Evolutionary conservation across 2,329 filamentous ascomycete genomes (phyloP).

Genomic region (Keithomyces neogunnii): DNA sequence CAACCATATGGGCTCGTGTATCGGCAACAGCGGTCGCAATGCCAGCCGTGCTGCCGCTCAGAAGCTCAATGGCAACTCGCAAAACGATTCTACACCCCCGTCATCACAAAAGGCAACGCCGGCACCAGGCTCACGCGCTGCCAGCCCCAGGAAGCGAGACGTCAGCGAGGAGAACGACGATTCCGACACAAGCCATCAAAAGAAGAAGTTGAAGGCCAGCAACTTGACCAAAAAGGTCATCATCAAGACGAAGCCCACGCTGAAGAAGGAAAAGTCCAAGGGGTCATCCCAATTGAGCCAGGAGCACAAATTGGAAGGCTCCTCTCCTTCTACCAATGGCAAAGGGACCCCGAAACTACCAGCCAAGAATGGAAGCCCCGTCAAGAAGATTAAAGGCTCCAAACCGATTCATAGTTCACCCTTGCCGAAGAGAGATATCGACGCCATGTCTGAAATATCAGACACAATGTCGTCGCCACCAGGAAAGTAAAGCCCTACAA

Average conservation of each 20-base stretch:
- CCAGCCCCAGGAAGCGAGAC: slow-evolving; percentile 50
- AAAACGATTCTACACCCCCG: slow-evolving; percentile 49
- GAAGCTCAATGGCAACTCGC: slow-evolving; percentile 51
- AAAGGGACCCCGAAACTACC: slow-evolving; percentile 22
- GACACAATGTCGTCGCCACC: slow-evolving; percentile 48
- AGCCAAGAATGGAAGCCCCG: slow-evolving; percentile 28
- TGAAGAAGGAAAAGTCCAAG: slow-evolving; percentile 50
- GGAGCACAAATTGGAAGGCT: slow-evolving; percentile 33
- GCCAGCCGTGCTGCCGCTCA: slow-evolving; percentile 54
- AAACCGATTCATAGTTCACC: slow-evolving; percentile 42
- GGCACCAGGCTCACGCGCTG: slow-evolving; percentile 41
- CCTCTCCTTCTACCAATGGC: slow-evolving; percentile 11
- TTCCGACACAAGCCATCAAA: slow-evolving; percentile 43
- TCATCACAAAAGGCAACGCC: slow-evolving; percentile 57
- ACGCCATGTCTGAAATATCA: slow-evolving; percentile 48
- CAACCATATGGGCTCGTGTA: slow-evolving; percentile 61
- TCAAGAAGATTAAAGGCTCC: slow-evolving; percentile 34
- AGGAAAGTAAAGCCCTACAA: slow-evolving; percentile 6
- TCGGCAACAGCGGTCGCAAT: slow-evolving; percentile 56
- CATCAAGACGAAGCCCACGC: slow-evolving; percentile 41
- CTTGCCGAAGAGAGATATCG: slow-evolving; percentile 39
- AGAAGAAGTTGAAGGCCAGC: slow-evolving; percentile 47
- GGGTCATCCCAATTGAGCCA: slow-evolving; percentile 39
- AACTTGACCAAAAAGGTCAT: slow-evolving; percentile 43
- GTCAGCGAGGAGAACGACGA: slow-evolving; percentile 47